These are phyloP conservation scores for Protomyces inundatus DNA, from an alignment of 1,139 yeast genomes.

Conservation along the genomic window DNA sequence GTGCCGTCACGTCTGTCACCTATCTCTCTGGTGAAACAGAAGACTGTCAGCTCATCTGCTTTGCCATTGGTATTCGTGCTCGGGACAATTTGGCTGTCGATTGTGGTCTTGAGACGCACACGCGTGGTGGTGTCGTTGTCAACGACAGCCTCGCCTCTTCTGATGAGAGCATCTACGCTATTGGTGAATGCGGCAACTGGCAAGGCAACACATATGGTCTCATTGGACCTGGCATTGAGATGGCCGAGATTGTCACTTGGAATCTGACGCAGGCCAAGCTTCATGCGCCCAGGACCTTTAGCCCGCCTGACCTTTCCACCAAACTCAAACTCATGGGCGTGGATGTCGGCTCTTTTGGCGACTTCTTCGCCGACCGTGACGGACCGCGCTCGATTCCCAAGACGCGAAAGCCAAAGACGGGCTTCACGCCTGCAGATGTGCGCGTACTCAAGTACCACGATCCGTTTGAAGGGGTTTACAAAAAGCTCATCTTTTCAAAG, in stretches of 20 bases:
- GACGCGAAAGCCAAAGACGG: slow-evolving; percentile 31
- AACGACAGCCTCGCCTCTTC: slow-evolving; percentile 37
- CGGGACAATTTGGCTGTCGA: slow-evolving; percentile 38
- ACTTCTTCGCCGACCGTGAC: slow-evolving; percentile 38
- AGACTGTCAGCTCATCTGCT: slow-evolving; percentile 38
- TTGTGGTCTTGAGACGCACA: slow-evolving; percentile 34
- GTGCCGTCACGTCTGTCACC: slow-evolving; percentile 34
- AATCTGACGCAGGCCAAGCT: slow-evolving; percentile 39
- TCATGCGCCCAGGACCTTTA: slow-evolving; percentile 36
- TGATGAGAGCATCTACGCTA: slow-evolving; percentile 37
- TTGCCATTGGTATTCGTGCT: slow-evolving; percentile 40
- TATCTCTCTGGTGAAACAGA: slow-evolving; percentile 37
- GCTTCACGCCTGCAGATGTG: slow-evolving; percentile 29
- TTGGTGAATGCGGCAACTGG: slow-evolving; percentile 42
- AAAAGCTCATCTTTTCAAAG: slow-evolving; percentile 38
- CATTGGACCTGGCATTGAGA: slow-evolving; percentile 40
- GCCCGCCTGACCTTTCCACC: slow-evolving; percentile 40
- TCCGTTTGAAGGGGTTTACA: slow-evolving; percentile 39
- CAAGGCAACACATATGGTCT: slow-evolving; percentile 39
- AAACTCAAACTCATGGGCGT: slow-evolving; percentile 41
- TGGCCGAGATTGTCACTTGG: slow-evolving; percentile 40
- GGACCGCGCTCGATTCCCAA: slow-evolving; percentile 39
- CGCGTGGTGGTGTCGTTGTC: slow-evolving; percentile 38
- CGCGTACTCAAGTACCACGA: slow-evolving; percentile 37
- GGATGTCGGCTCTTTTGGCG: slow-evolving; percentile 42